Evolutionary conservation across 2,329 filamentous ascomycete genomes (phyloP).

Genomic region (Trichoderma guizhouense): DNA sequence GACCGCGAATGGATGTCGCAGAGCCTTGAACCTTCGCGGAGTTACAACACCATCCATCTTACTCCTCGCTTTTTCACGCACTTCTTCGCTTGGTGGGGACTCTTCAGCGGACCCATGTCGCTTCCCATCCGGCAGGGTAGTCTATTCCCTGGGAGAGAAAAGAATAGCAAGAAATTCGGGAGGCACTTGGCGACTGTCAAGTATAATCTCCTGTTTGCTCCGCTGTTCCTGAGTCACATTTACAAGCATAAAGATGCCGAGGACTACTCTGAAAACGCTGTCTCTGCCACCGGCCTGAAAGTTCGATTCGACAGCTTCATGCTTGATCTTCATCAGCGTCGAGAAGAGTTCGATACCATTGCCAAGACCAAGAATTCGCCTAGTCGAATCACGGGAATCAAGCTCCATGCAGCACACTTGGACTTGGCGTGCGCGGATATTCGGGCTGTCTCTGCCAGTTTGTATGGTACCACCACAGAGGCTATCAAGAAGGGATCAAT

Average conservation of each 20-base stretch:
- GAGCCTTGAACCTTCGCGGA: constrained; percentile 72
- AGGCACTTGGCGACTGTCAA: constrained; percentile 97
- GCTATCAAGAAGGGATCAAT: constrained; percentile 63
- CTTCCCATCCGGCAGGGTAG: constrained; percentile 88
- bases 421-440: constrained; percentile 91
- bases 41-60: constrained; percentile 95
- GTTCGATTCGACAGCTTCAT: constrained; percentile 95
- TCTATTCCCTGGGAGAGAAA: constrained; percentile 88
- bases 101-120: constrained; percentile 93
- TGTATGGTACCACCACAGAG: constrained; percentile 74
- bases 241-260: constrained; percentile 98
- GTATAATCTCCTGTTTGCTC: constrained; percentile 89
- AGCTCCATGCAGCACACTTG: constrained; percentile 90
- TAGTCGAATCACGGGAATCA: constrained; percentile 85
- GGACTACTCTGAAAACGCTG: constrained; percentile 70
- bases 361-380: constrained; percentile 73
- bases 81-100: constrained; percentile 96
- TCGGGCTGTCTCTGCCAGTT: constrained; percentile 86
- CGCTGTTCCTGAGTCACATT: constrained; percentile 91
- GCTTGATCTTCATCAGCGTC: constrained; percentile 89
- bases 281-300: constrained; percentile 94
- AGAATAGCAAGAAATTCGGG: constrained; percentile 98
- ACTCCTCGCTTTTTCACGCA: constrained; percentile 96
- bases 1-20: constrained; percentile 82
- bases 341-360: constrained; percentile 84